Base-by-base conservation (phyloP, 2,329 filamentous ascomycete genomes). In the Massarina eburnea region DNA sequence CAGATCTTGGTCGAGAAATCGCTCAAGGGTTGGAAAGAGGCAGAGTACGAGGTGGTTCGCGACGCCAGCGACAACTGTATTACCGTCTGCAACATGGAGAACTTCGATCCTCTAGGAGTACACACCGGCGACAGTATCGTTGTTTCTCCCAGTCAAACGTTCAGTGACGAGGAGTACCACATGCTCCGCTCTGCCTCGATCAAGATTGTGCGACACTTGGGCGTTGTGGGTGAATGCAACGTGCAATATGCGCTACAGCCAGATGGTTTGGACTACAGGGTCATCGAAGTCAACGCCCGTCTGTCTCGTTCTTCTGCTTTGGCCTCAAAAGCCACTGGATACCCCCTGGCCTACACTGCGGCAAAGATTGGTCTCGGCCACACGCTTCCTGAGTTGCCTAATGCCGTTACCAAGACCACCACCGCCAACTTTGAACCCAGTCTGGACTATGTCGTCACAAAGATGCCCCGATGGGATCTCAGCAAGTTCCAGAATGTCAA, bases 101-200 rank as follows among this genome's bases (percentile, higher is more conserved):
- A 97, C 80, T 97, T 97, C 64, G 94, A 97, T 67, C 94, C 94
- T 55, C 83, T 99, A 29, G 94, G 94, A 66, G 95, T 96, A 45
- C 94, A 99, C 75, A 99, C 94, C 37, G 94, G 94, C 76, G 94
- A 99, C 79, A 96, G 91, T 62, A 99, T 99, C 63, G 94, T 99
- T 53, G 92, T 97, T 49, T 94, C 94, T 32, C 94, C 94, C 39
- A 94, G 88, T 75, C 94, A 99, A 76, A 99, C 94, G 19, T 79
- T 99, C 65, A 95, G 89, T 66, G 94, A 99, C 62, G 94, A 97
- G 78, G 94, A 99, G 74, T 99, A 97, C 72, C 91, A 99, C 79
- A 97, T 99, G 94, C 89, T 99, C 60, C 90, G 94, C 64, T 90
- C 91, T 33, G 91, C 94, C 52, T 90, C 94, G 37, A 96, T 97